Conservation (phyloP, 23 red algal species). For the Cyanidioschyzon merolae region DNA sequence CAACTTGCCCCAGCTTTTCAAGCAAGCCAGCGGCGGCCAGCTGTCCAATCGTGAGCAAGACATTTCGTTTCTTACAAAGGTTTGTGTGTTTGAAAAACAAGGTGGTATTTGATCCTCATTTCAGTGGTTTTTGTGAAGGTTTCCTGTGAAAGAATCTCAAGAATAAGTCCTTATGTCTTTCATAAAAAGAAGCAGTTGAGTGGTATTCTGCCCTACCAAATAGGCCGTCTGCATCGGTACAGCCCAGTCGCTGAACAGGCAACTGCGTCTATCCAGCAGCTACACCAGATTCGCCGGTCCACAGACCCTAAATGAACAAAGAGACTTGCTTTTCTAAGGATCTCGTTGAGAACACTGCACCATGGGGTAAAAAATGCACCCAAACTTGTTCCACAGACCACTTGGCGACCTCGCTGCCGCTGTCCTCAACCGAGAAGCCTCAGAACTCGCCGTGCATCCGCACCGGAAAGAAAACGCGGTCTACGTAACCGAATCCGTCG, state of each 20-base stretch:
- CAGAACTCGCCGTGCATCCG: neutral
- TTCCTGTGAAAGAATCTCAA: neutral
- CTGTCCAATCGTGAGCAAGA: neutral
- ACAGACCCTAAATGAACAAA: too few species aligned
- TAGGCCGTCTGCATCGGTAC: neutral
- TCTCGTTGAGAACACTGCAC: too few species aligned
- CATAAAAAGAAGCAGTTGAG: neutral
- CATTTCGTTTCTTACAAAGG: neutral
- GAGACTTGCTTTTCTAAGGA: too few species aligned
- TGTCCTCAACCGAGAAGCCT: neutral
- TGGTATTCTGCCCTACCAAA: neutral
- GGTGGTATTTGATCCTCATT: neutral
- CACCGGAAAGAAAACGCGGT: neutral
- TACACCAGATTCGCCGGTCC: too few species aligned
- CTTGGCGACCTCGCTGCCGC: too few species aligned
- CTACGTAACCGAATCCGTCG: neutral
- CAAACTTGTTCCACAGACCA: too few species aligned
- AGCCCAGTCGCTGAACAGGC: too few species aligned
- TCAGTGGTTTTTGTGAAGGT: neutral
- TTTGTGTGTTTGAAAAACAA: neutral
- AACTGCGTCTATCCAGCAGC: too few species aligned
- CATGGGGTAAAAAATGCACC: too few species aligned
- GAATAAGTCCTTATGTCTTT: neutral
- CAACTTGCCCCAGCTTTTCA: constrained; percentile 35
- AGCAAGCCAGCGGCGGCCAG: neutral